These are phyloP conservation scores for Hyaloscypha hepaticicola DNA, from an alignment of 495 filamentous ascomycete species.

Conservation along the genomic window DNA sequence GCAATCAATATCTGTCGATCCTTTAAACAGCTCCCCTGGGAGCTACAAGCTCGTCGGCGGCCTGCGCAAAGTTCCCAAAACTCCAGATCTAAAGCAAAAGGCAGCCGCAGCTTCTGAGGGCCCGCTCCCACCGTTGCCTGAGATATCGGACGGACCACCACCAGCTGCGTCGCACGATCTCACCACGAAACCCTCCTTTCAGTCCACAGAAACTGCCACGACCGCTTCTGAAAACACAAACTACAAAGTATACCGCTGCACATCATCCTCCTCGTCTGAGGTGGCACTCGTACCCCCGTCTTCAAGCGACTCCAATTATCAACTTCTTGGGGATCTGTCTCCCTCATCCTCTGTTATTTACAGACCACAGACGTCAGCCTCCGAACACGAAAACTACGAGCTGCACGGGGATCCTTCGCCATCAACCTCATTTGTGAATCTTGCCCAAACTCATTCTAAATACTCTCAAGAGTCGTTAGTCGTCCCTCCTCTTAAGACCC, in stretches of 20 bases:
- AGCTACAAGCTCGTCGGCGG: slow-evolving; percentile 55
- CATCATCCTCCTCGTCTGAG: slow-evolving; percentile 32
- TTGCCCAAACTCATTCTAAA: slow-evolving; percentile 21
- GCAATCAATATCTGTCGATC: slow-evolving; percentile 41
- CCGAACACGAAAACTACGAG: slow-evolving; percentile 43
- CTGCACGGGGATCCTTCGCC: slow-evolving; percentile 44
- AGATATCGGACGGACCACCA: slow-evolving; percentile 29
- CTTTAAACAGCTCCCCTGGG: slow-evolving; percentile 44
- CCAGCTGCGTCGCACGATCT: slow-evolving; percentile 32
- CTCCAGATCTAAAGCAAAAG: slow-evolving; percentile 48
- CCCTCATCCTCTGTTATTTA: slow-evolving; percentile 26
- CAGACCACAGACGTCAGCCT: slow-evolving; percentile 20
- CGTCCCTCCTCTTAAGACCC: slow-evolving; percentile 49
- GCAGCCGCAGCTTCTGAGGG: slow-evolving; percentile 17
- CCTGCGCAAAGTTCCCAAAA: slow-evolving; percentile 51
- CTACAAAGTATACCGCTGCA: slow-evolving; percentile 51
- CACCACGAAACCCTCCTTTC: slow-evolving; percentile 47
- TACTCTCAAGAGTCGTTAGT: slow-evolving; percentile 56
- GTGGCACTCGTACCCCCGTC: slow-evolving; percentile 30
- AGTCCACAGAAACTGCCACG: slow-evolving; percentile 41
- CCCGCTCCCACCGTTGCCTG: slow-evolving; percentile 43
- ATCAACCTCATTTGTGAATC: slow-evolving; percentile 37
- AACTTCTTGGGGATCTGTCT: slow-evolving; percentile 25
- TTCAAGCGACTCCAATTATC: slow-evolving; percentile 31
- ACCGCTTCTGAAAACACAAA: slow-evolving; percentile 51